Evolutionary conservation across 208 protist species (phyloP), one percentile per base, ranked within the genome.

Genomic region (Trypanosoma conorhini): DNA sequence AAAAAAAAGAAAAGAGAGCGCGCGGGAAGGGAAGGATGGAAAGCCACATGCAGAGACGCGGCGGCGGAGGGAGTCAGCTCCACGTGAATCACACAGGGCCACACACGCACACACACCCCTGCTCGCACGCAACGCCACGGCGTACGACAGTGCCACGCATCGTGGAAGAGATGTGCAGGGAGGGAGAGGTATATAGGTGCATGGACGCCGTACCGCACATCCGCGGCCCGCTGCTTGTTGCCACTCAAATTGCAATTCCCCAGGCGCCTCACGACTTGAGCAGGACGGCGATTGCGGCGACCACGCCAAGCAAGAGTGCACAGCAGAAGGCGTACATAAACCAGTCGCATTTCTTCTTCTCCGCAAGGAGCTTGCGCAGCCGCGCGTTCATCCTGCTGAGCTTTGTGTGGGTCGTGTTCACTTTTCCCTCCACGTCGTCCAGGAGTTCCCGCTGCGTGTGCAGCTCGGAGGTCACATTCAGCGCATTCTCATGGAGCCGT

Each of bases 241-340:
- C 15, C 17, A 46, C 17, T 46, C 42, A 19, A 19, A 10, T 46
- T 46, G 9, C 1, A 46, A 19, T 10, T 19, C 9, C 42, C 38
- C 42, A 26, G 2, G 26, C 8, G 10, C 28, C 33, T 55, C 48
- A 66, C 2, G 7, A 40, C 51, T 67, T 64, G 19, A 74, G 9
- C 31, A 70, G 22, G 52, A 72, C 26, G 5, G 65, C 35, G 55
- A 76, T 68, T 19, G 38, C 58, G 3, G 40, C 60, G 40, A 71
- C 24, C 2, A 77, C 40, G 59, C 42, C 65, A 50, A 72, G 21
- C n/a, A 77, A n/a, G 31, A 77, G 28, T 3, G 60, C n/a, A 51
- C 26, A 77, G 33, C 60, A 71, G 22, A 64, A 48, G 5, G 24
- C 26, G 28, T 77, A 77, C 52, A 66, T 72, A 24, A 21, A 75